Percentiles rank a stretch among this genome's conserved stretches.
These are phyloP conservation scores for Moricandia arvensis DNA, from an alignment of 345 rosid species.

Conservation along the genomic window DNA sequence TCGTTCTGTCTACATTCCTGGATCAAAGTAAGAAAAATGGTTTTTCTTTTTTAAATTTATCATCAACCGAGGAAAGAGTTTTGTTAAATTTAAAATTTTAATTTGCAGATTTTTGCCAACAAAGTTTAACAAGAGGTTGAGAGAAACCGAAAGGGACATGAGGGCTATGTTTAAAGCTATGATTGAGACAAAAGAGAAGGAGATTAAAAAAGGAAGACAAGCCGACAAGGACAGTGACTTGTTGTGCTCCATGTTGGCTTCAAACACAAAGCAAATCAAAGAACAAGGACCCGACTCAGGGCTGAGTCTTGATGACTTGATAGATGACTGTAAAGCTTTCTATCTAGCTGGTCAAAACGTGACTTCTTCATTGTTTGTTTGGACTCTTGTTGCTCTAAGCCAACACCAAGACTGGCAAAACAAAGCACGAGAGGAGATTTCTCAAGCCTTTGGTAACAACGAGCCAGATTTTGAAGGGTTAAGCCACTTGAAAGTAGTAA, in stretches of 20 bases:
- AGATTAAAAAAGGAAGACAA: conserved; percentile 35
- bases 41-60: neutral
- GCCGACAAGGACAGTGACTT: conserved; percentile 35
- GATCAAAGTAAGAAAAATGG: conserved; percentile 31
- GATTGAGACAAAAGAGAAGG: conserved; percentile 38
- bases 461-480: conserved; percentile 46
- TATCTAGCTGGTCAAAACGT: conserved; percentile 74
- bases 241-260: conserved; percentile 36
- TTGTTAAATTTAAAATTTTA: neutral
- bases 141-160: conserved; percentile 39
- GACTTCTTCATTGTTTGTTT: conserved; percentile 48
- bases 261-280: conserved; percentile 25
- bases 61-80: neutral
- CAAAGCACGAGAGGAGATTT: conserved; percentile 52
- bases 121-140: conserved; percentile 45
- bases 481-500: conserved; percentile 41
- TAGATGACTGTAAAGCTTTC: conserved; percentile 66
- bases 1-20: conserved; percentile 40
- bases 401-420: conserved; percentile 58
- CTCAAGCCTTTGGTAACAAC: conserved; percentile 34
- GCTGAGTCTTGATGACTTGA: conserved; percentile 35
- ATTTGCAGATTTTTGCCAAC: conserved; percentile 47
- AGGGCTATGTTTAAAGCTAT: conserved; percentile 40
- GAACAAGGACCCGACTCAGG: conserved; percentile 39
- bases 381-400: conserved; percentile 55